These are phyloP conservation scores for Ganoderma multipileum DNA, from an alignment of 1,284 basidiomycete genomes.

Conservation along the genomic window DNA sequence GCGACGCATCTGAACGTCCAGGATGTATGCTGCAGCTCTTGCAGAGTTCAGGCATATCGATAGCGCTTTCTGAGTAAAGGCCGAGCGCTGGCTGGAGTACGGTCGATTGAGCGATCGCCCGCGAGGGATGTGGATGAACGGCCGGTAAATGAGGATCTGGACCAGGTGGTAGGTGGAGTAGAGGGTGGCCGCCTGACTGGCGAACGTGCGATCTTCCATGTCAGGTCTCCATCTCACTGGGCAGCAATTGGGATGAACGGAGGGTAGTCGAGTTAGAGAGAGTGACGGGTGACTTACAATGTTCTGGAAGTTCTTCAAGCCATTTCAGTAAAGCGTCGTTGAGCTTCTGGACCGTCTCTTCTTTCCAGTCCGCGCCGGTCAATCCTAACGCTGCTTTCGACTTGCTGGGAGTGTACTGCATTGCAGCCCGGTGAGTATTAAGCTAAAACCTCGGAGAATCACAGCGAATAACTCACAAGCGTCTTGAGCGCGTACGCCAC, in stretches of 20 bases:
- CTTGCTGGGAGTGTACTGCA: slow-evolving; percentile 79
- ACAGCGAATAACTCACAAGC: slow-evolving; percentile 53
- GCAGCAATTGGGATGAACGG: slow-evolving; percentile 2
- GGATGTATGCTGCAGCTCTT: slow-evolving; percentile 65
- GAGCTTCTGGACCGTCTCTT: slow-evolving; percentile 73
- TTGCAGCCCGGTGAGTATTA: not conserved
- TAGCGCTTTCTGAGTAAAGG: slow-evolving; percentile 56
- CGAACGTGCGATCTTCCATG: slow-evolving; percentile 55
- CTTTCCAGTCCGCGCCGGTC: slow-evolving; percentile 59
- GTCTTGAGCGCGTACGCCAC: slow-evolving; percentile 74
- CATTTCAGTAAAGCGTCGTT: slow-evolving; percentile 77
- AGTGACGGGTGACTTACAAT: slow-evolving; percentile 51
- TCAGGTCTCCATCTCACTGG: slow-evolving; percentile 75
- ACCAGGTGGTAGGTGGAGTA: slow-evolving; percentile 74
- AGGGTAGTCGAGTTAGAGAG: not conserved
- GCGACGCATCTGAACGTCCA: slow-evolving; percentile 55
- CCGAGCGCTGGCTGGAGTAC: slow-evolving; percentile 32
- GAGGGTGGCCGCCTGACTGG: slow-evolving; percentile 73
- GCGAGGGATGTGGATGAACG: slow-evolving; percentile 62
- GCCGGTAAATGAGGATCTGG: slow-evolving; percentile 78
- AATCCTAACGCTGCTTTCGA: slow-evolving; percentile 57
- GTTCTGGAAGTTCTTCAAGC: slow-evolving; percentile 72
- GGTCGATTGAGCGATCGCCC: slow-evolving; percentile 26
- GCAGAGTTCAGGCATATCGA: slow-evolving; percentile 74
- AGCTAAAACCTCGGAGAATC: not conserved